A percentile compares a stretch with the other conserved stretches of the same genome.
Conservation (phyloP, 805 yeast species). For the Metschnikowia matae region DNA sequence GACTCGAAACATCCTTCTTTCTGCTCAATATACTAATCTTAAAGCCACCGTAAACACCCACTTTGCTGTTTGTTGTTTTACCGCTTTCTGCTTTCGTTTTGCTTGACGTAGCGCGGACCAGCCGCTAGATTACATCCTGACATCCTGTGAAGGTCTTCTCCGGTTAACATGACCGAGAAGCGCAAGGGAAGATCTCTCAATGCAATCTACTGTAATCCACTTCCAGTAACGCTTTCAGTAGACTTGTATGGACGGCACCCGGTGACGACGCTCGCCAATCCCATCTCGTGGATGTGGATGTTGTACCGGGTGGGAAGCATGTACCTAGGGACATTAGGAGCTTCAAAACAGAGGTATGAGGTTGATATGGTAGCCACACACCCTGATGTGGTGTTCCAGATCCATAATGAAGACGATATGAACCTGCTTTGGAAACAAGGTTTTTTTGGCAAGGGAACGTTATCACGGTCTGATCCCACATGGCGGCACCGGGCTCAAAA, state of each 20-base stretch:
- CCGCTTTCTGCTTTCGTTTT: too few relatives aligned
- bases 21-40: slow-evolving; percentile 4
- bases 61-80: too few relatives aligned
- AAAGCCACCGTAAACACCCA: background rate
- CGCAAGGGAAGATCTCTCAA: slow-evolving; percentile 29
- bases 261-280: slow-evolving; percentile 57
- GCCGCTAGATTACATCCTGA: slow-evolving; percentile 3
- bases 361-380: slow-evolving; percentile 19
- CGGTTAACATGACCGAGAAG: slow-evolving; percentile 25
- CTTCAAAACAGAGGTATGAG: slow-evolving; percentile 13
- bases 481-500: slow-evolving; percentile 66
- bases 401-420: slow-evolving; percentile 46
- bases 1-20: slow-evolving; percentile 32
- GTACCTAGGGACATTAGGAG: slow-evolving; percentile 23
- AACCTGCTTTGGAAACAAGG: slow-evolving; percentile 72
- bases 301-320: slow-evolving; percentile 28
- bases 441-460: slow-evolving; percentile 88
- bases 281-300: slow-evolving; percentile 57
- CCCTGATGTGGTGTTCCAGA: slow-evolving; percentile 32
- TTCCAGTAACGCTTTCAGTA: slow-evolving; percentile 49
- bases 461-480: slow-evolving; percentile 89
- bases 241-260: slow-evolving; percentile 45
- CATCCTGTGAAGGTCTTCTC: slow-evolving; percentile 4
- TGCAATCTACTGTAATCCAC: slow-evolving; percentile 42
- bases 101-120: background rate